Base-by-base conservation (phyloP, 139 green algal genomes). In the Tetradesmus obliquus region DNA sequence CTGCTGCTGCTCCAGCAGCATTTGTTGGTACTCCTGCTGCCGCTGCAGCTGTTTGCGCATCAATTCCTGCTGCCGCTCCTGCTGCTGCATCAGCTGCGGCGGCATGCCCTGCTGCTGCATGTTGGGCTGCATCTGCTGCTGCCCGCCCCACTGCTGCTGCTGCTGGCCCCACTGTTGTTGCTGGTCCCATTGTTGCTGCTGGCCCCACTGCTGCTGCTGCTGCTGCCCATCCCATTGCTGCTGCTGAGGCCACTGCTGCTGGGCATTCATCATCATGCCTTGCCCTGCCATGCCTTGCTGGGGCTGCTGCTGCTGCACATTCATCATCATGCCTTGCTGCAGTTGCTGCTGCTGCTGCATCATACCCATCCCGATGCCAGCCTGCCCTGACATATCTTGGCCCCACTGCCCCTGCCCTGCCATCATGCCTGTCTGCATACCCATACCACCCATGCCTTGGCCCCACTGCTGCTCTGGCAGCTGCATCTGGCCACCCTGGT, bases 181-280 rank as follows among this genome's bases (percentile, higher is more conserved):
- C 17, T 76, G 66, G 66, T 76, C 66, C 66, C 66, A 76, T 76
- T 53, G 55, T 8, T 89, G 85, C 85, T 89, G 84, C 60, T 80
- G 71, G 6, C 15, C 7, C 79, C 45, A 55, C 45, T 57, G 9
- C 45, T 84, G 45, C 79, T 84, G 79, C 79, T 82, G 74, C 74
- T 82, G 74, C 20, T 9, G 45, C 32, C 45, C 32, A 45, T 45
- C 32, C 32, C 32, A 45, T 45, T 84, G 45, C 79, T 84, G 79
- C 79, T 82, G 74, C 74, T 82, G 74, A 22, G 13, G 45, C 32
- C 45, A 84, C 79, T 84, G 79, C 79, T 84, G 79, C 79, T 79
- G 71, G 71, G 5, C 15, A 6, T 32, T 32, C 71, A n/a, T 45
- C 32, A 45, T 45, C 32, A 45, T 79, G 71, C 71, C 71, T n/a